Conservation (phyloP, 768 basidiomycete genomes). For the Xerocomellus intermedius region DNA sequence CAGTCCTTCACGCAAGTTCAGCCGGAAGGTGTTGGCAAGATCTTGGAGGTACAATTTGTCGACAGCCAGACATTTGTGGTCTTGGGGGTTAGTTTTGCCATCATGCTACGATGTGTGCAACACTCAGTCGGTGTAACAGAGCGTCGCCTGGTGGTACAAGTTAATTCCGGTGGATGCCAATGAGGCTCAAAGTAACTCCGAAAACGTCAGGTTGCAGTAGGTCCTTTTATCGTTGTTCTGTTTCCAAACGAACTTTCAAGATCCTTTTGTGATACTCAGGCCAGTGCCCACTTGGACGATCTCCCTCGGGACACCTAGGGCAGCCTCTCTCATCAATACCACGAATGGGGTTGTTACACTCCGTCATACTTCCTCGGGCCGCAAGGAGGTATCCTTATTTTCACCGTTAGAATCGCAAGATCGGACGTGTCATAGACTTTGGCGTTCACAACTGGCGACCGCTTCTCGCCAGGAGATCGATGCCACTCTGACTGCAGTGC, state of each 20-base stretch:
- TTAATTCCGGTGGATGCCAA: constrained; percentile 10
- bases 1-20: constrained; percentile 14
- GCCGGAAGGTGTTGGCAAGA: constrained; percentile 20
- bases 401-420: constrained; percentile 8
- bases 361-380: constrained; percentile 16
- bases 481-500: constrained; percentile 35
- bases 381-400: constrained; percentile 21
- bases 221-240: background rate
- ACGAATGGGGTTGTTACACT: constrained; percentile 20
- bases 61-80: constrained; percentile 24
- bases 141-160: constrained; percentile 21
- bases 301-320: constrained; percentile 7
- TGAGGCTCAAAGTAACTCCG: constrained; percentile 5
- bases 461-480: background rate
- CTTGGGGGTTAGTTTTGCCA: constrained; percentile 22
- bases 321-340: constrained; percentile 6
- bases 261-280: constrained; percentile 9
- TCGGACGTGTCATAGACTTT: constrained; percentile 13
- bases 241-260: constrained; percentile 7
- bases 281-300: constrained; percentile 4
- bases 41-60: constrained; percentile 20
- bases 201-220: constrained; percentile 18
- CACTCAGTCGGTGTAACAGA: constrained; percentile 12
- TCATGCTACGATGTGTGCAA: background rate
- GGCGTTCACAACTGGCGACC: constrained; percentile 16